These are phyloP conservation scores for Scopulariopsis brevicaulis DNA, from an alignment of 2,329 filamentous ascomycete species.

Conservation along the genomic window DNA sequence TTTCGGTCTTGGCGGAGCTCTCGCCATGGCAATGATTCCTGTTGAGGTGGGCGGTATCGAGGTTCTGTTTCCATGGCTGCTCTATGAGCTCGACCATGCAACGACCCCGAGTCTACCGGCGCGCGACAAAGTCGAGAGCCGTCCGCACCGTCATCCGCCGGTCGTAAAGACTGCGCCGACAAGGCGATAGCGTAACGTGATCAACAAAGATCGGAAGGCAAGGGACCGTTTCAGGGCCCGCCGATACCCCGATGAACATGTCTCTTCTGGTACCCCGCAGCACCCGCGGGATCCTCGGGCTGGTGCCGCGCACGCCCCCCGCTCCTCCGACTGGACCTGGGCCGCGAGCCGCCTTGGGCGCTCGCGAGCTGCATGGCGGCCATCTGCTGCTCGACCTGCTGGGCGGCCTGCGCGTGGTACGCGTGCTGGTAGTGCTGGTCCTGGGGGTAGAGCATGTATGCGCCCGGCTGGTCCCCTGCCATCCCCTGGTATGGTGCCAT, in stretches of 20 bases:
- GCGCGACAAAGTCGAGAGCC: not conserved
- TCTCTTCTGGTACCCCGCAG: not conserved
- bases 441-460: slow-evolving; percentile 1
- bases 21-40: not conserved
- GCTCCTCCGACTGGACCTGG: slow-evolving; percentile 1
- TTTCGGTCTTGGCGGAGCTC: not conserved
- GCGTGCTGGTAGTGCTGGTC: slow-evolving; percentile 1
- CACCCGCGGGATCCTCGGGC: not conserved
- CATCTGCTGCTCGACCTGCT: slow-evolving; percentile 5
- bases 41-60: not conserved
- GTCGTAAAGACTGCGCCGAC: not conserved
- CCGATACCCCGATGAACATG: slow-evolving; percentile 1
- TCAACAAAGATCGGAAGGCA: not conserved
- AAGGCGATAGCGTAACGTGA: not conserved
- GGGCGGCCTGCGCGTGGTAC: not conserved
- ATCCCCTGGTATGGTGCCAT: not conserved
- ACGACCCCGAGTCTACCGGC: not conserved
- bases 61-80: not conserved
- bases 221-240: not conserved
- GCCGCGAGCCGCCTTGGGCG: not conserved
- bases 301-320: not conserved
- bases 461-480: not conserved
- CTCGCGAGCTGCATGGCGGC: not conserved
- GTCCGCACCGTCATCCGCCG: not conserved
- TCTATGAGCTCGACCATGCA: not conserved